phyloP scores from a whole-genome alignment of 257 asterid species.

The Datura wrightii region DNA sequence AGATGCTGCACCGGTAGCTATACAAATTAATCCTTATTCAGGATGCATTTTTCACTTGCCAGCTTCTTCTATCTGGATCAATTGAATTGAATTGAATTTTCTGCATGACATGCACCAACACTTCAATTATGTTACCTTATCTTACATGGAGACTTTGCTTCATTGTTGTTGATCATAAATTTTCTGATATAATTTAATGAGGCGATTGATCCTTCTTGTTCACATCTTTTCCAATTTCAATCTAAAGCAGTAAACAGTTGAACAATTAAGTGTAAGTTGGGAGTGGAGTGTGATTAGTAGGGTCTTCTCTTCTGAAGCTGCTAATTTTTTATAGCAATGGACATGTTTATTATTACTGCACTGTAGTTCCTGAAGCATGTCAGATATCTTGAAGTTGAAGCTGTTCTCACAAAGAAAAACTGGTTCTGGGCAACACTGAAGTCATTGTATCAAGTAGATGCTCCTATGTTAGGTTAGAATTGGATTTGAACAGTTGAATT shows the following conservation, averaged over 20 bases:
- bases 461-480: background rate
- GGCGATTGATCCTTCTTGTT: background rate
- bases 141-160: background rate
- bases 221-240: background rate
- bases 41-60: background rate
- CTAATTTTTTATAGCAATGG: background rate
- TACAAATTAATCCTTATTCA: background rate
- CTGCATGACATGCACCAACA: background rate
- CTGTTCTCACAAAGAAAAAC: background rate
- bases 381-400: background rate
- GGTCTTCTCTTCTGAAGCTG: background rate
- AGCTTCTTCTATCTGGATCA: background rate
- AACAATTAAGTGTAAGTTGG: slow-evolving; percentile 11
- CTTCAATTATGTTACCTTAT: background rate
- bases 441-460: background rate
- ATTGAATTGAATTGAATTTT: background rate
- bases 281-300: background rate
- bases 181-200: background rate
- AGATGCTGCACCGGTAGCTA: background rate
- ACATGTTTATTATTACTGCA: background rate
- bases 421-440: background rate
- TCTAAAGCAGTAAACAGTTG: background rate
- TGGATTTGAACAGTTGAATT: slow-evolving; percentile 5
- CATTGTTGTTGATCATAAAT: background rate
- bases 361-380: slow-evolving; percentile 22